Evolutionary conservation across 306 rosid species (phyloP), one percentile per base, ranked within the genome.

Genomic region (Adenanthera pavonina): DNA sequence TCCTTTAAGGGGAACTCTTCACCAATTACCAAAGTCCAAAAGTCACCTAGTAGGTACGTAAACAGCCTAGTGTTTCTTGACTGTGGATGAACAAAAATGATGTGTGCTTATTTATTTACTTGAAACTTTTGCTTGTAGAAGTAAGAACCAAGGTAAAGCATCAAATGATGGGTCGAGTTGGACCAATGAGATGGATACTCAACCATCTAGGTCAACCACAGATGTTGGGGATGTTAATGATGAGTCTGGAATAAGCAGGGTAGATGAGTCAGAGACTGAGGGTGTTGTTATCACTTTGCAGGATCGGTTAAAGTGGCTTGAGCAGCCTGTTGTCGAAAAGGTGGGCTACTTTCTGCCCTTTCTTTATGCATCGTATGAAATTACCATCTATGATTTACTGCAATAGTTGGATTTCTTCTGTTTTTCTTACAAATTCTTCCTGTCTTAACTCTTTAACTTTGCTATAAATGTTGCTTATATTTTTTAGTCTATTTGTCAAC

Each of bases 171-270:
- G 80, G 52, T 78, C 74, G 75, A 80, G 80, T 80, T 91, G 92
- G 93, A 79, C 89, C 77, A 90, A 78, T 74, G 98, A 92, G 85
- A 66, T 69, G 69, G 97, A 92, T 78, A 84, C 41, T 87, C 96
- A 85, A 80, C 78, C 83, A 36, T 91, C 92, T 64, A 91, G 85
- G 19, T 89, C 88, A 69, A 65, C 85, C 47, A 86, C 51, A 25
- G 96, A 91, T 41, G 80, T 84, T 34, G 94, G 82, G 48, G 88
- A 78, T 79, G 69, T 20, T 44, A 89, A 80, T 75, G 90, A 85
- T 49, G 89, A 78, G 68, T 71, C 90, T 47, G 88, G 87, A 65
- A 85, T 81, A 76, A 78, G 86, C 17, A 93, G 91, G 86, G 86
- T 78, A 34, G 89, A 85, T 20, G 94, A 89, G 72, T 72, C 90